Conservation (phyloP, 495 filamentous ascomycete genomes). For the Penicillium antarcticum region DNA sequence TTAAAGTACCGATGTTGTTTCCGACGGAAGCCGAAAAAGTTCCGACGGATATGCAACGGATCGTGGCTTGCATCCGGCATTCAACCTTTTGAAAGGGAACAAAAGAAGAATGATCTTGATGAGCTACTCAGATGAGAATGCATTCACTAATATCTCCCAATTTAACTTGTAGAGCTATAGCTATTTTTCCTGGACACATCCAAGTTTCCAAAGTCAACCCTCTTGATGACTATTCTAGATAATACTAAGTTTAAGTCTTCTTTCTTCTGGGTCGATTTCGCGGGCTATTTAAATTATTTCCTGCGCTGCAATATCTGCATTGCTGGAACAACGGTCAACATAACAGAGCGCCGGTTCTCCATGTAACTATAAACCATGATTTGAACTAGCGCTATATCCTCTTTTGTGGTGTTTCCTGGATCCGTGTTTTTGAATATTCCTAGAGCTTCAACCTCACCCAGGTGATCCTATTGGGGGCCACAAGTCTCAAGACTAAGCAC, state of each 20-base stretch:
- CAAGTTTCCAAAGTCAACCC: too few species aligned
- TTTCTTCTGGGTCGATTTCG: constrained; percentile 43
- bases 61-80: too few species aligned
- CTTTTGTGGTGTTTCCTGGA: constrained; percentile 45
- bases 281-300: constrained; percentile 55
- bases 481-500: constrained; percentile 58
- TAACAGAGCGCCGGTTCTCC: constrained; percentile 48
- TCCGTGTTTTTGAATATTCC: constrained; percentile 56
- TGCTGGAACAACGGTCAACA: constrained; percentile 58
- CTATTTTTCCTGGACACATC: too few species aligned
- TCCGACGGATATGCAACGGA: too few species aligned
- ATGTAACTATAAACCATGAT: constrained; percentile 43
- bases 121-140: too few species aligned
- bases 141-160: too few species aligned
- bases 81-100: too few species aligned
- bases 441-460: constrained; percentile 61
- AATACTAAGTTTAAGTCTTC: too few species aligned
- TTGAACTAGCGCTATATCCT: constrained; percentile 45
- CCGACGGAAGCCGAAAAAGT: too few species aligned
- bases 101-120: too few species aligned
- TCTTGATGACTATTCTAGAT: background rate
- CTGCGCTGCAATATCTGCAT: constrained; percentile 60
- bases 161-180: too few species aligned
- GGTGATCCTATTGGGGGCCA: constrained; percentile 55
- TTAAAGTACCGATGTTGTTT: too few species aligned